phyloP scores from a whole-genome alignment of 2,329 filamentous ascomycete genomes.

The Microdochium trichocladiopsis region DNA sequence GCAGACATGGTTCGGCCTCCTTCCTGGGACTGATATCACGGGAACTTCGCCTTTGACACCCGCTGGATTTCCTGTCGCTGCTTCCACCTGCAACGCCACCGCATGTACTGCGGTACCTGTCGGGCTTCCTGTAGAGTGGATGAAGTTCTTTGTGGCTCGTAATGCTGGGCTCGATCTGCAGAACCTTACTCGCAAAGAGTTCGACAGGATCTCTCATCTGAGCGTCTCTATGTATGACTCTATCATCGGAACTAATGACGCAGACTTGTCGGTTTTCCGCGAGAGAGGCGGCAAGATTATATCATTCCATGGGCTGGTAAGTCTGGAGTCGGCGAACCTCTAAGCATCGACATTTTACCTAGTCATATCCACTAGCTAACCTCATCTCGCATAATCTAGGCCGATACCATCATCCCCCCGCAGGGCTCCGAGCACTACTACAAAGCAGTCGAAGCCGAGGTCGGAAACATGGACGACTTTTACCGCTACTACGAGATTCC shows the following conservation, averaged over 20 bases:
- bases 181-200: slow-evolving; percentile 4
- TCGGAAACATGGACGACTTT: slow-evolving; percentile 17
- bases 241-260: slow-evolving; percentile 12
- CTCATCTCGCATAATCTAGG: not conserved
- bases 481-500: slow-evolving; percentile 22
- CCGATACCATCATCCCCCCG: slow-evolving; percentile 8
- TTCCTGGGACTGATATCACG: slow-evolving; percentile 4
- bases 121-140: slow-evolving; percentile 3
- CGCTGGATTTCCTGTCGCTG: not conserved
- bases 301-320: slow-evolving; percentile 34
- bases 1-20: slow-evolving; percentile 2
- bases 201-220: slow-evolving; percentile 2
- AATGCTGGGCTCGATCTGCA: slow-evolving; percentile 3
- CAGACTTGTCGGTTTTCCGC: slow-evolving; percentile 36
- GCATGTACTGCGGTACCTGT: not conserved
- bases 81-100: not conserved
- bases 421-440: slow-evolving; percentile 16
- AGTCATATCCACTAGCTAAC: slow-evolving; percentile 3
- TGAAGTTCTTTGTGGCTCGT: slow-evolving; percentile 4
- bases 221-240: slow-evolving; percentile 4
- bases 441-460: slow-evolving; percentile 8
- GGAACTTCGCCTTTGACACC: not conserved
- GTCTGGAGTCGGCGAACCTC: not conserved
- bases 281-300: slow-evolving; percentile 38
- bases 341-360: not conserved